A percentile compares a stretch with the other conserved stretches of the same genome.
Conservation (phyloP, 1,284 basidiomycete genomes). For the Boletellus deceptivus region DNA sequence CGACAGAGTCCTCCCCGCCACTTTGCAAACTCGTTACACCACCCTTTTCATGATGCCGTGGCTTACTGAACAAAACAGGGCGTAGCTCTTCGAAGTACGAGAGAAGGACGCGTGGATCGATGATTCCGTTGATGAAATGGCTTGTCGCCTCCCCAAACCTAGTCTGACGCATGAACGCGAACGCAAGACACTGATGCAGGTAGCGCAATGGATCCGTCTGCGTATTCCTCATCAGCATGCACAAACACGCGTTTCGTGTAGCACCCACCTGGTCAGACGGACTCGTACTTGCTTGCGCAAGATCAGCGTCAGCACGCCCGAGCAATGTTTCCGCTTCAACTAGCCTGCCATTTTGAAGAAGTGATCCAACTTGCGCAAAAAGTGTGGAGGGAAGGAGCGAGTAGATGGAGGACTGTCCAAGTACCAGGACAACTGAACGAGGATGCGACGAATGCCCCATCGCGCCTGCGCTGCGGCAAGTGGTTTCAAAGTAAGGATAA, state of each 20-base stretch:
- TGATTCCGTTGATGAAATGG: constrained; percentile 65
- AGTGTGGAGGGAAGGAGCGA: constrained; percentile 71
- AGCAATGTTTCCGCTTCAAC: constrained; percentile 64
- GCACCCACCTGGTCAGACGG: constrained; percentile 12
- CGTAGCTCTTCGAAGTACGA: constrained; percentile 74
- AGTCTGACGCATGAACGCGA: constrained; percentile 68
- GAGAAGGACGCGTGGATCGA: constrained; percentile 75
- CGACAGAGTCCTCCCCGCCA: constrained; percentile 55
- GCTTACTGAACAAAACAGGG: constrained; percentile 50
- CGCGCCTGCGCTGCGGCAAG: neutral
- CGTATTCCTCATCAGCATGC: constrained; percentile 3
- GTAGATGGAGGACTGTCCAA: constrained; percentile 60
- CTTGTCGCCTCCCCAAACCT: constrained; percentile 76
- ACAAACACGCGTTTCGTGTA: neutral
- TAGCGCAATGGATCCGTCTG: constrained; percentile 69
- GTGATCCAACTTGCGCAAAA: constrained; percentile 68
- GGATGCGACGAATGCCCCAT: constrained; percentile 44
- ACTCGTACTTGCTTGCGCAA: constrained; percentile 8
- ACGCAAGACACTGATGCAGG: constrained; percentile 75
- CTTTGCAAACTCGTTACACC: constrained; percentile 34
- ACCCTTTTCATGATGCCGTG: neutral
- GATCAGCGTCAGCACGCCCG: constrained; percentile 35
- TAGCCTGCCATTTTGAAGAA: constrained; percentile 63
- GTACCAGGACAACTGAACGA: constrained; percentile 61
- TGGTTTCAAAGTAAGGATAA: neutral